Evolutionary conservation across 139 green algal genomes (phyloP), one percentile per base, ranked within the genome.

Genomic region (Tetraselmis striata): DNA sequence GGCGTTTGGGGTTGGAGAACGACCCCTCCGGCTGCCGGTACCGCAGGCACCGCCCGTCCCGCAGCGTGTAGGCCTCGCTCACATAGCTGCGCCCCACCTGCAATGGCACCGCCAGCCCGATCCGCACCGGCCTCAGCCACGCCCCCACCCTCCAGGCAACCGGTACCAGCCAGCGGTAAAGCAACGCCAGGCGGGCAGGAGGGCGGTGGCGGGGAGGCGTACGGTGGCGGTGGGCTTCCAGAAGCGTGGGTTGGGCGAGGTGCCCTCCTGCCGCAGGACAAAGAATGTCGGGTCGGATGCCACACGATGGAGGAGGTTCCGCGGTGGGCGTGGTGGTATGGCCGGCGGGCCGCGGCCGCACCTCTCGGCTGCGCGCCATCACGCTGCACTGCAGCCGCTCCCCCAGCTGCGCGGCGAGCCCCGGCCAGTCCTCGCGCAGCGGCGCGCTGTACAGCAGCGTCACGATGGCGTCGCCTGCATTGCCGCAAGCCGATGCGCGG

Each of bases 1-100:
- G 28, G 29, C 77, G 29, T 80, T 80, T 27, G 77, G 77, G 77
- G 29, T 80, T 80, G 27, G 28, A 59, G 77, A 80, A 80, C 31
- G 77, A 80, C 29, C 77, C 77, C 77, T 80, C 77, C 18, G 32
- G 29, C 77, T 80, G 77, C 29, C 31, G 30, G 29, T 32, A 80
- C 2, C 27, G 31, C 77, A 80, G 27, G 11, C 45, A 18, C 45
- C 45, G 5, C 45, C 45, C 45, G 45, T 67, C 45, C 5, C 45
- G 45, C 45, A 67, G 45, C 45, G 5, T 5, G 45, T 67, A 67
- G 11, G 45, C 45, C 45, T 67, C 45, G 18, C 18, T 67, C 45
- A 67, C 45, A 18, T 67, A 67, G 18, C 45, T 67, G 5, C 45
- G 45, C 5, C 45, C 45, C 45, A 67, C 45, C 45, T 67, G 45